phyloP scores from a whole-genome alignment of 768 basidiomycete species.

The Mycena indigotica region DNA sequence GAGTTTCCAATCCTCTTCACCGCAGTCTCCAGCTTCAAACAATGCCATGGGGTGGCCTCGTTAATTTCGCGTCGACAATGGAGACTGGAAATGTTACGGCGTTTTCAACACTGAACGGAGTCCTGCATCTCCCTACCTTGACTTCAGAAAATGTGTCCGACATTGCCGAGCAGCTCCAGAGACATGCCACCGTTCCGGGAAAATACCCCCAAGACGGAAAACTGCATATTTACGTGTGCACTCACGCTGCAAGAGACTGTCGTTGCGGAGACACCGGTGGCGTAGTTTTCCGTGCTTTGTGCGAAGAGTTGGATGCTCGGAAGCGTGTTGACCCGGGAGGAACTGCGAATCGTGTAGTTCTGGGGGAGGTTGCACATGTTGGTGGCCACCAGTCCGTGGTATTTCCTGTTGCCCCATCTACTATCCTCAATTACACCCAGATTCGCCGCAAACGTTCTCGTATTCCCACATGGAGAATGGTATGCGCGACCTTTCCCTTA shows the following conservation, averaged over 20 bases:
- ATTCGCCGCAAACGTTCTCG: constrained; percentile 68
- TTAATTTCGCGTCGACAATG: constrained; percentile 51
- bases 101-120: constrained; percentile 51
- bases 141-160: constrained; percentile 53
- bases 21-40: constrained; percentile 49
- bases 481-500: constrained; percentile 24
- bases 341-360: constrained; percentile 36
- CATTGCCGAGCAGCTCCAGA: constrained; percentile 41
- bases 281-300: constrained; percentile 54
- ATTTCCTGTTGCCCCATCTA: background rate
- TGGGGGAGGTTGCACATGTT: constrained; percentile 76
- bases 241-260: constrained; percentile 78
- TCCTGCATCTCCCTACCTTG: constrained; percentile 51
- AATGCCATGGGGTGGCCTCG: constrained; percentile 51
- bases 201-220: constrained; percentile 20
- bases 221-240: constrained; percentile 69
- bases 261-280: constrained; percentile 72
- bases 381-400: constrained; percentile 78
- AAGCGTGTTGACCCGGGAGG: constrained; percentile 31
- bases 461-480: constrained; percentile 78
- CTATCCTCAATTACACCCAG: too few relatives aligned
- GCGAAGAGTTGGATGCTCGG: constrained; percentile 50
- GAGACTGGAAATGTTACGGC: constrained; percentile 44
- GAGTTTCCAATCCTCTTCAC: constrained; percentile 50
- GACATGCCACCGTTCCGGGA: constrained; percentile 27